Percentiles rank a stretch among this genome's conserved stretches.
Evolutionary conservation across 495 filamentous ascomycete genomes (phyloP).

Genomic region (Penicillium antarcticum): DNA sequence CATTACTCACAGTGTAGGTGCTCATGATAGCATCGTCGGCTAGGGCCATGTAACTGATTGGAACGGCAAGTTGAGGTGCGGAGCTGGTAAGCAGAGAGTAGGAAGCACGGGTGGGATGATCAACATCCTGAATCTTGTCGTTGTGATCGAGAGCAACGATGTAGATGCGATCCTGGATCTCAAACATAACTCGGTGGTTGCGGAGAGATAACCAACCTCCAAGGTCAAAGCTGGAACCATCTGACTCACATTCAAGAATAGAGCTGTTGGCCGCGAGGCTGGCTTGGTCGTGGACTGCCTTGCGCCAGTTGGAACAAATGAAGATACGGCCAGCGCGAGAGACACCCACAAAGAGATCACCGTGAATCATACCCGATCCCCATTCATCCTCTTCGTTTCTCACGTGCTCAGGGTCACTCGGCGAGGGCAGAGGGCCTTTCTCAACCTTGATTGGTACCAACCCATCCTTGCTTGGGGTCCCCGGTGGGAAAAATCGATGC

Average conservation of each 20-base stretch:
- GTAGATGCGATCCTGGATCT: conserved; percentile 38
- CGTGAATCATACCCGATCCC: conserved; percentile 38
- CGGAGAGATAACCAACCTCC: conserved; percentile 40
- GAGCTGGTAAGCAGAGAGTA: conserved; percentile 36
- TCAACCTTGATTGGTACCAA: conserved; percentile 24
- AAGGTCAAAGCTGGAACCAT: conserved; percentile 34
- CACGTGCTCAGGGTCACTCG: conserved; percentile 25
- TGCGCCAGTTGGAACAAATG: conserved; percentile 38
- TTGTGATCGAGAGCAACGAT: conserved; percentile 34
- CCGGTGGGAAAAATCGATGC: conserved; percentile 7
- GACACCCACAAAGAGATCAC: conserved; percentile 36
- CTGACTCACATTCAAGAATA: conserved; percentile 35
- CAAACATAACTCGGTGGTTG: conserved; percentile 41
- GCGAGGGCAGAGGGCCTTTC: conserved; percentile 25
- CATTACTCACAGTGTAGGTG: conserved; percentile 31
- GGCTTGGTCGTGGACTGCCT: conserved; percentile 23
- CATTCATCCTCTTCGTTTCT: conserved; percentile 34
- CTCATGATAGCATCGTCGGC: conserved; percentile 40
- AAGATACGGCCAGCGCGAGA: conserved; percentile 38
- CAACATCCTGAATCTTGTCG: conserved; percentile 25
- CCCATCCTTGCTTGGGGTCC: conserved; percentile 17
- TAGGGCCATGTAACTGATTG: conserved; percentile 39
- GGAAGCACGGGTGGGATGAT: conserved; percentile 26
- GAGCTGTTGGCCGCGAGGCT: conserved; percentile 22
- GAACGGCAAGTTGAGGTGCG: conserved; percentile 32